Conservation (phyloP, 495 filamentous ascomycete genomes). For the Echria macrotheca region DNA sequence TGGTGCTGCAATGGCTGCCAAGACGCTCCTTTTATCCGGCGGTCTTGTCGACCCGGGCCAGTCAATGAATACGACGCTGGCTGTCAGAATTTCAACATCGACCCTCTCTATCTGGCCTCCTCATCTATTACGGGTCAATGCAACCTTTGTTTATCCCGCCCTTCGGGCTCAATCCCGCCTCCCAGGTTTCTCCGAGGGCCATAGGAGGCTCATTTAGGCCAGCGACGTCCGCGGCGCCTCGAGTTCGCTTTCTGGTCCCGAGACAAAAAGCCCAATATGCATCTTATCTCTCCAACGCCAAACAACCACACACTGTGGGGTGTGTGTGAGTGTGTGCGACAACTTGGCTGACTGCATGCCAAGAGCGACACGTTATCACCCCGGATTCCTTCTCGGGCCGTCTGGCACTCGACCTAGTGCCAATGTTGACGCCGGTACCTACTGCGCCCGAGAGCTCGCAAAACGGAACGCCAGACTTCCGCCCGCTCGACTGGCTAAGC, state of each 20-base stretch:
- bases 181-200: conserved; percentile 4
- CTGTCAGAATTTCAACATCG: neutral
- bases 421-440: no score
- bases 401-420: neutral
- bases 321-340: neutral
- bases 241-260: no score
- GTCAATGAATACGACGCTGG: neutral
- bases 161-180: conserved; percentile 1
- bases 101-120: no score
- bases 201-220: no score
- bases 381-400: neutral
- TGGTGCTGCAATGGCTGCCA: no score
- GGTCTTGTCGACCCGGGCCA: conserved; percentile 1
- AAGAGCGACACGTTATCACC: neutral
- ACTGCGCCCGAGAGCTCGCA: no score
- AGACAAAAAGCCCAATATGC: no score
- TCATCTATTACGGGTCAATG: neutral
- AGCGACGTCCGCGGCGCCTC: no score
- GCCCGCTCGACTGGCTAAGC: no score
- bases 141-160: conserved; percentile 8
- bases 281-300: no score
- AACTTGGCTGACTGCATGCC: neutral
- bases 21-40: neutral
- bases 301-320: no score
- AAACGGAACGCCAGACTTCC: no score